Base-by-base conservation (phyloP, 495 filamentous ascomycete species). In the Aspergillus baeticus region DNA sequence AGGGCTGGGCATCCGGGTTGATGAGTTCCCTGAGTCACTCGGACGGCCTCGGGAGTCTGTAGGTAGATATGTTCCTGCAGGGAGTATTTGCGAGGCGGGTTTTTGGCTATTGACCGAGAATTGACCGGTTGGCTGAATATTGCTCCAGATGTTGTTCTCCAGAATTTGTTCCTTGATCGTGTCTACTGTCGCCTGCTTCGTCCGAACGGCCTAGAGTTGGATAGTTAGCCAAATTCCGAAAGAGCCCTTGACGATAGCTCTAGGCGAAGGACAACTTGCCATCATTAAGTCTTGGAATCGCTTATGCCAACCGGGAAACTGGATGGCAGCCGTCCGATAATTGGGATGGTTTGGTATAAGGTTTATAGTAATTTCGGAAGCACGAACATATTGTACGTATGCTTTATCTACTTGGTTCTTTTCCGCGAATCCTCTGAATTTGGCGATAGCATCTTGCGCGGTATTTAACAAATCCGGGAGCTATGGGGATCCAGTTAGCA, bases 371-470 rank as follows among this genome's bases (percentile, higher is more conserved):
- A 98, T 86, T 43, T 89, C 86, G 41, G 80, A 89, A 21, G 92
- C 87, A 37, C 86, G 82, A 47, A 97, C 78, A 69, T 89, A 98
- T 43, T 96, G 89, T 22, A 86, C 76, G 60, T 86, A 90, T 45
- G 85, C 86, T 31, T 67, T 72, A 58, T 90, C 85, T n/a, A 77
- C 73, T 53, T 77, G 64, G 15, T 79, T 71, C 39, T 85, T 83
- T 33, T 82, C 70, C 35, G 65, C 59, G 45, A 72, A 68, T 13
- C 46, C 50, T 46, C 62, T 67, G 22, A 73, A 68, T 59, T 65
- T 63, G 36, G 69, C 55, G 26, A 77, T 69, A 38, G 73, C 73
- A 38, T 70, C 67, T 42, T 67, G 62, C 15, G 74, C 76, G 21
- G 55, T 66, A 41, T 58, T 58, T 10, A 78, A 57, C 33, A 78